These are phyloP conservation scores for Pythium phragmiticola DNA, from an alignment of 352 stramenopile species.

Conservation along the genomic window DNA sequence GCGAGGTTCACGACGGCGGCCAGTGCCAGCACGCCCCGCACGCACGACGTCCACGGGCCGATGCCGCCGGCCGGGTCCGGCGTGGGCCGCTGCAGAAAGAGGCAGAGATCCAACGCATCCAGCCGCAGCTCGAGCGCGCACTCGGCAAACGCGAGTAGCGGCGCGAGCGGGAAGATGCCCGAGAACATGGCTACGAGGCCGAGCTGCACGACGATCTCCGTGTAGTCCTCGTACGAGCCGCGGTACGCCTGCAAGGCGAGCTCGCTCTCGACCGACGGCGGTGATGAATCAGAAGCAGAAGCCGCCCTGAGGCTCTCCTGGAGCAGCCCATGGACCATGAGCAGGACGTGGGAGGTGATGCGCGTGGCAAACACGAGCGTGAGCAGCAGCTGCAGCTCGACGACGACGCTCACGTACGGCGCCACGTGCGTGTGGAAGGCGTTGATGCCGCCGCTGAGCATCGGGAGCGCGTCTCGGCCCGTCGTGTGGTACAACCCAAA, in stretches of 20 bases:
- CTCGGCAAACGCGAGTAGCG: constrained; percentile 23
- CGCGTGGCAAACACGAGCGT: constrained; percentile 24
- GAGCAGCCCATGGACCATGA: constrained; percentile 15
- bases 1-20: constrained; percentile 24
- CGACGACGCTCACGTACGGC: constrained; percentile 10
- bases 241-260: constrained; percentile 23
- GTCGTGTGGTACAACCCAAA: constrained; percentile 14
- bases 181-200: constrained; percentile 26
- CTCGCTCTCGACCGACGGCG: constrained; percentile 20
- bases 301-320: background rate
- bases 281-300: background rate
- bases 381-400: constrained; percentile 22
- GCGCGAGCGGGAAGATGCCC: constrained; percentile 18
- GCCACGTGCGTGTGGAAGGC: constrained; percentile 8
- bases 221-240: constrained; percentile 30
- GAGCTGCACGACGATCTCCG: constrained; percentile 28
- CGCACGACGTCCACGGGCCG: constrained; percentile 25
- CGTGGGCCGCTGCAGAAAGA: constrained; percentile 23
- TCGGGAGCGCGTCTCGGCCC: background rate
- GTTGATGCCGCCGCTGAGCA: background rate
- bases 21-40: constrained; percentile 16
- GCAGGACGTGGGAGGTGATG: constrained; percentile 18
- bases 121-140: constrained; percentile 31
- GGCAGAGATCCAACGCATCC: constrained; percentile 31
- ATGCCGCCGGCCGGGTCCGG: constrained; percentile 28